phyloP scores from a whole-genome alignment of 106 monocot species.

The Ottelia alismoides region DNA sequence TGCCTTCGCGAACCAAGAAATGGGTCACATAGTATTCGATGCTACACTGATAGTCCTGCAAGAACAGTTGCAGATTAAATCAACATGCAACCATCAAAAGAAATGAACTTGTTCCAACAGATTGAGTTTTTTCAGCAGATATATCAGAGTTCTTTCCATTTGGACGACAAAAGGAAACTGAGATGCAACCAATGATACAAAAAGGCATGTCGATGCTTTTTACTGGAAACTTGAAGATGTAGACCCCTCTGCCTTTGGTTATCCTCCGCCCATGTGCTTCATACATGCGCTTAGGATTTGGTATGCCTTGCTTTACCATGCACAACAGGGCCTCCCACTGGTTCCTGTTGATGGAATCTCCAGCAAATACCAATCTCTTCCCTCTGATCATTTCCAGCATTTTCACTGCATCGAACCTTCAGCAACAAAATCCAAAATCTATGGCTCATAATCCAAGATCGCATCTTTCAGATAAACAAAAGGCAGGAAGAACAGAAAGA shows the following conservation, averaged over 20 bases:
- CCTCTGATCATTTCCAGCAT: constrained; percentile 54
- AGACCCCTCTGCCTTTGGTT: constrained; percentile 49
- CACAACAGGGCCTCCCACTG: constrained; percentile 82
- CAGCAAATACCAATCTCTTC: too few species aligned
- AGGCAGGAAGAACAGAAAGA: not conserved
- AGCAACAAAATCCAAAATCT: not conserved
- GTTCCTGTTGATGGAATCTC: too few species aligned
- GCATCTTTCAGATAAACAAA: not conserved
- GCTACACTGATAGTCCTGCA: constrained; percentile 79
- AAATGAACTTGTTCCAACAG: too few species aligned
- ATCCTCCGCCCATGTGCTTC: constrained; percentile 59
- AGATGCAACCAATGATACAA: too few species aligned
- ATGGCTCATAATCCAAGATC: not conserved
- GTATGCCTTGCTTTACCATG: constrained; percentile 37
- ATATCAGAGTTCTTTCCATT: too few species aligned
- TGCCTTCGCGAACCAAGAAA: constrained; percentile 72
- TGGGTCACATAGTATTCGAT: constrained; percentile 69
- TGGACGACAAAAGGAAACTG: too few species aligned
- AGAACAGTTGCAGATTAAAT: too few species aligned
- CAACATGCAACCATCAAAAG: too few species aligned
- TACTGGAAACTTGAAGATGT: constrained; percentile 59
- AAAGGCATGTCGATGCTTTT: too few species aligned
- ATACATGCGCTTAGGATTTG: constrained; percentile 38
- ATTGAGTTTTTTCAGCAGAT: too few species aligned
- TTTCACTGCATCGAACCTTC: constrained; percentile 56